Conservation (phyloP, 2,329 filamentous ascomycete genomes). For the Coniochaeta pulveracea region DNA sequence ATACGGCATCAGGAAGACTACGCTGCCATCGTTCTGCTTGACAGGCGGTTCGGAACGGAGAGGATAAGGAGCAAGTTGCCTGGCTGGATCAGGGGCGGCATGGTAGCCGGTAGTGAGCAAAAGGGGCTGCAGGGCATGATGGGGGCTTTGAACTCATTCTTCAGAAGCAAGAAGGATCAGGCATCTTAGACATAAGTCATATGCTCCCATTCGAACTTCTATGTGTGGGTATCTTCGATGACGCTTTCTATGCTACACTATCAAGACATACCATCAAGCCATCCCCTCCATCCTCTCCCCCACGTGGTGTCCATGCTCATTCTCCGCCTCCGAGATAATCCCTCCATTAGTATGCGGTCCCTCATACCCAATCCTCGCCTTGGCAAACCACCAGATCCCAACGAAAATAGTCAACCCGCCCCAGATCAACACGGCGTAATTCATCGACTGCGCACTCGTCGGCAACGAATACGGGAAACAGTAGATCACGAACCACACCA, state of each 20-base stretch:
- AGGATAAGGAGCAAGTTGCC: constrained; percentile 73
- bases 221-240: no score
- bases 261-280: neutral
- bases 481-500: constrained; percentile 48
- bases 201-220: no score
- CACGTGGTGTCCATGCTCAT: neutral
- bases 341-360: constrained; percentile 1
- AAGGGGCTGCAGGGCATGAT: constrained; percentile 46
- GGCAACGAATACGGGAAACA: constrained; percentile 40
- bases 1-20: constrained; percentile 85
- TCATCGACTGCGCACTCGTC: constrained; percentile 31
- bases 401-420: constrained; percentile 23
- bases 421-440: constrained; percentile 33
- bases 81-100: constrained; percentile 71
- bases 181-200: neutral
- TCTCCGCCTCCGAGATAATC: constrained; percentile 1
- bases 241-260: no score
- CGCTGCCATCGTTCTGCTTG: constrained; percentile 77
- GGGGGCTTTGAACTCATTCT: constrained; percentile 45
- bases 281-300: neutral
- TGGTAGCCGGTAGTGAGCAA: constrained; percentile 38
- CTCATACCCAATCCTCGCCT: constrained; percentile 1
- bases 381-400: constrained; percentile 1
- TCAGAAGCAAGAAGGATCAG: constrained; percentile 35
- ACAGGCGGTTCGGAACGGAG: constrained; percentile 64